Evolutionary conservation across 2,329 filamentous ascomycete genomes (phyloP).

Genomic region (Rutstroemia sp.): DNA sequence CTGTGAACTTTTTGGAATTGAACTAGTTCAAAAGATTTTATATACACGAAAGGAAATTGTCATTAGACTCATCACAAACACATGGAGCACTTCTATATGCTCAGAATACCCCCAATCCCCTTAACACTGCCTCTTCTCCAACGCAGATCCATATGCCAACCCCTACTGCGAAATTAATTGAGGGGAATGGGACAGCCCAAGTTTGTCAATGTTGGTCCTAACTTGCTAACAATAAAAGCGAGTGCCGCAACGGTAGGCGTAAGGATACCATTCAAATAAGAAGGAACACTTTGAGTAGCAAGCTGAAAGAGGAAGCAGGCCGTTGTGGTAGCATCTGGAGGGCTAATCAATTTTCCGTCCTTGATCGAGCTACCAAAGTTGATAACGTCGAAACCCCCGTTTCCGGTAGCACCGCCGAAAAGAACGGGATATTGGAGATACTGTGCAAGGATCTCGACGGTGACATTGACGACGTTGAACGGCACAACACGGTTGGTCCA

Average conservation of each 20-base stretch:
- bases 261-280: not conserved
- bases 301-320: not conserved
- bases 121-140: not conserved
- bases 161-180: not conserved
- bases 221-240: not conserved
- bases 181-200: slow-evolving; percentile 1
- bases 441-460: not conserved
- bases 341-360: not conserved
- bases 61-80: too few relatives aligned
- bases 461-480: not conserved
- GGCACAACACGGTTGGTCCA: not conserved
- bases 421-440: not conserved
- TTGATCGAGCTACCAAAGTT: not conserved
- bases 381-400: not conserved
- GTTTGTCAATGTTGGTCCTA: not conserved
- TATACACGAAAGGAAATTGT: too few relatives aligned
- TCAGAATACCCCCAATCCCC: too few relatives aligned
- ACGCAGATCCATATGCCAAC: not conserved
- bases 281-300: not conserved
- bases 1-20: too few relatives aligned
- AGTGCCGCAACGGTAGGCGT: not conserved
- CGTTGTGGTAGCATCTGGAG: not conserved
- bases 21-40: too few relatives aligned
- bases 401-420: slow-evolving; percentile 1
- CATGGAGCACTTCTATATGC: too few relatives aligned